Evolutionary conservation across 306 rosid species (phyloP).

Genomic region (Prunus persica): Prunus_persica_NCBIv2 NC_034010.1:25951501-25952000

Average conservation of each 20-base stretch:
- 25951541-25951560: constrained; percentile 80
- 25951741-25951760: constrained; percentile 62
- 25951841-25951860: constrained; percentile 58
- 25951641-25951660: constrained; percentile 83
- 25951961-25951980: constrained; percentile 69
- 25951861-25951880: constrained; percentile 44
- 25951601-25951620: constrained; percentile 50
- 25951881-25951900: constrained; percentile 58
- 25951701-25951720: constrained; percentile 96
- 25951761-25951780: constrained; percentile 79
- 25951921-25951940: constrained; percentile 42
- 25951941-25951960: constrained; percentile 58
- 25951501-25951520: constrained; percentile 75
- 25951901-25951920: constrained; percentile 40
- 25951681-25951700: constrained; percentile 83
- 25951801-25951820: constrained; percentile 97
- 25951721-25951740: constrained; percentile 74
- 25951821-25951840: constrained; percentile 78
- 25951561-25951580: constrained; percentile 77
- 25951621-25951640: constrained; percentile 43
- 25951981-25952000: constrained; percentile 69
- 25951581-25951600: constrained; percentile 46
- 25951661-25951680: constrained; percentile 84
- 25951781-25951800: constrained; percentile 84
- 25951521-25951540: constrained; percentile 86